Evolutionary conservation across 768 basidiomycete species (phyloP), one percentile per base, ranked within the genome.

Genomic region (Boletellus sp.): DNA sequence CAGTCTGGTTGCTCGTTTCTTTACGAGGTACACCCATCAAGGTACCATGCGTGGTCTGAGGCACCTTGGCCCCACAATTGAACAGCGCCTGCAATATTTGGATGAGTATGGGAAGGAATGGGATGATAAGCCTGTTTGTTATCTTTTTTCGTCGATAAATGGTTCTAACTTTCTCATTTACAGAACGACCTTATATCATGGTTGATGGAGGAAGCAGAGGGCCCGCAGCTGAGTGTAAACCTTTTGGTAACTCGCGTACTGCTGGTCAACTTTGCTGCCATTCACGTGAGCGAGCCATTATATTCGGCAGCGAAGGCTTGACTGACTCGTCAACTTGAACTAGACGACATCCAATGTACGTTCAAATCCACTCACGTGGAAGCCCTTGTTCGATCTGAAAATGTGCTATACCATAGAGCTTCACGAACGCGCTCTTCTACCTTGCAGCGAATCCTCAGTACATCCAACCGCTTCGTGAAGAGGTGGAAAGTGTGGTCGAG

Each of bases 401-500:
- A 3, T 41, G 24, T 24, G 8, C n/a, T n/a, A n/a, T n/a, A n/a
- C 32, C 36, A 9, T 28, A 70, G 69, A 66, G 55, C 31, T 59
- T 69, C 26, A 66, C 62, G 0, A 63, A 69, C 31, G 67, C 64
- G 0, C 56, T 76, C 1, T 71, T 65, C 20, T 47, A 65, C 44
- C 62, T 75, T 7, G 72, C 69, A 11, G 61, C 69, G 1, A 43
- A 67, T 20, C 70, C 74, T 1, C 51, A 70, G 26, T 72, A 63
- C 38, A 53, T 67, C 5, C 53, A 57, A 8, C 62, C 63, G 4
- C 59, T 77, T 9, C 67, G 74, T 1, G 63, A 71, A 34, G 73
- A 75, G 50, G 56, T 69, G 24, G 70, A 71, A 22, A 37, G 48
- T 1, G 57, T 65, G 17, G 26, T 70, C 24, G 26, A 40, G 1